Evolutionary conservation across 495 filamentous ascomycete species (phyloP).

Genomic region (Beverwykella pulmonaria): DNA sequence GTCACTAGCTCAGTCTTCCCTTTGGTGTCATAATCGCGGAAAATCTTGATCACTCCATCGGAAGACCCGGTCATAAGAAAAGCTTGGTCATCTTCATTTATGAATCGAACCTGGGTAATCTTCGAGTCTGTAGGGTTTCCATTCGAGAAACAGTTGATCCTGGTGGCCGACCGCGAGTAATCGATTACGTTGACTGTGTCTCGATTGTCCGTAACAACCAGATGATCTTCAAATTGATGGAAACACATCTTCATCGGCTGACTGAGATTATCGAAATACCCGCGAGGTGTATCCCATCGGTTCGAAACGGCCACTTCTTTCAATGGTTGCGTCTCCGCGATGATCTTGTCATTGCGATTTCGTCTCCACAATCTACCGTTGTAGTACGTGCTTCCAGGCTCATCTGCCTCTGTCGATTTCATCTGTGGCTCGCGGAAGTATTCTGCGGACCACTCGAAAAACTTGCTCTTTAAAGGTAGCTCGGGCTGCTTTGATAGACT

Average conservation of each 20-base stretch:
- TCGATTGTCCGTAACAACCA: conserved; percentile 90
- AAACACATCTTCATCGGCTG: conserved; percentile 92
- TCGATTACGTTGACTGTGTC: conserved; percentile 90
- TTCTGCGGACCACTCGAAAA: conserved; percentile 94
- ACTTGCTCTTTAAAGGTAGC: conserved; percentile 78
- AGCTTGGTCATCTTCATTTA: conserved; percentile 98
- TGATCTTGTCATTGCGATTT: conserved; percentile 87
- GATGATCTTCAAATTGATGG: conserved; percentile 95
- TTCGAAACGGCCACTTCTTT: conserved; percentile 82
- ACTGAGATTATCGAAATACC: conserved; percentile 80
- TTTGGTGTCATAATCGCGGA: conserved; percentile 79
- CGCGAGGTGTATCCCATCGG: conserved; percentile 76
- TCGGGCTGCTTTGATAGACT: conserved; percentile 57
- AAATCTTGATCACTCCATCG: conserved; percentile 92
- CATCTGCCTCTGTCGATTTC: conserved; percentile 92
- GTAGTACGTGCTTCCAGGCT: conserved; percentile 96
- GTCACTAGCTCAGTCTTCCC: conserved; percentile 82
- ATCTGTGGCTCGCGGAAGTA: conserved; percentile 99
- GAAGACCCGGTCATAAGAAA: conserved; percentile 92
- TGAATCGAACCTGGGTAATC: conserved; percentile 92
- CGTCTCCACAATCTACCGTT: conserved; percentile 93
- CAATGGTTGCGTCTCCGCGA: conserved; percentile 87
- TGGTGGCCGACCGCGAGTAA: conserved; percentile 68
- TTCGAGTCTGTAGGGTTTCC: conserved; percentile 87
- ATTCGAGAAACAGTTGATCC: conserved; percentile 85